phyloP scores from a whole-genome alignment of 1,139 yeast species.

The Scheffersomyces insectosa region DNA sequence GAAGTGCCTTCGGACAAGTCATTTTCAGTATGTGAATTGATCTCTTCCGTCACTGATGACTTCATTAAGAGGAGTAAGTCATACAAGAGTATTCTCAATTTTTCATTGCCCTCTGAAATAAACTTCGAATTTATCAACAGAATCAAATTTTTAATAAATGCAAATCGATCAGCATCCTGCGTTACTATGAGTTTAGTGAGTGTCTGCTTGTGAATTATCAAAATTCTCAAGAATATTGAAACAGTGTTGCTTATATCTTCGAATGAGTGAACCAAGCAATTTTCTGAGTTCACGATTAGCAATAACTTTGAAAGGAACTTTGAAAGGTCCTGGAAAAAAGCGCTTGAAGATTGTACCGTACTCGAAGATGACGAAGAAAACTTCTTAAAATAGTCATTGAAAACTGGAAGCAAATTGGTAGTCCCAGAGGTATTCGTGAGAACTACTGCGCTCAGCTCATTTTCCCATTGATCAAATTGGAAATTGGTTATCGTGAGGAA shows the following conservation, averaged over 20 bases:
- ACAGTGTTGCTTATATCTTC: constrained; percentile 21
- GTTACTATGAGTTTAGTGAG: constrained; percentile 33
- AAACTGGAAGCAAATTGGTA: constrained; percentile 25
- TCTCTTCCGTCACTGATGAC: constrained; percentile 27
- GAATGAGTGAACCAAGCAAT: constrained; percentile 2
- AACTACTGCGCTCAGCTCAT: constrained; percentile 32
- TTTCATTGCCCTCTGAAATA: constrained; percentile 42
- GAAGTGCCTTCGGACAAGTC: constrained; percentile 13
- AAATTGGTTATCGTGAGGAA: constrained; percentile 21
- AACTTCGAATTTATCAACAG: constrained; percentile 45
- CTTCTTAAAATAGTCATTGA: constrained; percentile 42
- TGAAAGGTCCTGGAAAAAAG: constrained; percentile 20
- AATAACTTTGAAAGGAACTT: constrained; percentile 20
- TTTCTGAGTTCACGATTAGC: constrained; percentile 12
- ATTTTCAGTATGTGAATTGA: constrained; percentile 14
- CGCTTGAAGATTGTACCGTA: constrained; percentile 20
- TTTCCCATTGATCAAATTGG: constrained; percentile 26
- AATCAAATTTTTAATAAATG: constrained; percentile 46
- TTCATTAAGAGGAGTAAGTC: constrained; percentile 64
- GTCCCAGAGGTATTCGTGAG: constrained; percentile 10
- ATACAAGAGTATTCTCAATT: constrained; percentile 58
- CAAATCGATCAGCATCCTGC: constrained; percentile 34
- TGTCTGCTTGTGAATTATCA: constrained; percentile 57
- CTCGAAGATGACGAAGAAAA: constrained; percentile 31
- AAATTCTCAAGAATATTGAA: constrained; percentile 53